Base-by-base conservation (phyloP, 257 asterid genomes). In the Vinca minor region DNA sequence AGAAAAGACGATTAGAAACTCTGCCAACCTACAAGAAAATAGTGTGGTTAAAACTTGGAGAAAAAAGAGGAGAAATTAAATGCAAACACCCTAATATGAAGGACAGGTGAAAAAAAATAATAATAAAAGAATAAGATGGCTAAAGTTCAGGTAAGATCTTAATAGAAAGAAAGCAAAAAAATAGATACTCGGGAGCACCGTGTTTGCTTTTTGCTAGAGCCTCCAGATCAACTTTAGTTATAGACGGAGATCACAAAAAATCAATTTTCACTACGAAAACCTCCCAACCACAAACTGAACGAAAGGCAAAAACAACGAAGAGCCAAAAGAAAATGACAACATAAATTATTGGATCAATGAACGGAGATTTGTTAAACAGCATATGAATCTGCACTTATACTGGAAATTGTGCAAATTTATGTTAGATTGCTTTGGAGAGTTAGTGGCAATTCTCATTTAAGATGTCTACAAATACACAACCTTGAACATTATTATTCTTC, bases 1-100 rank as follows among this genome's bases (percentile, higher is more conserved):
- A 92, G 78, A 89, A 92, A 21, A 88, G 96, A 57, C 98, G 81
- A 73, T 87, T 83, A 13, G 96, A 77, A 46, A 81, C 69, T 82
- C 85, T 89, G 57, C 95, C 96, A 65, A 73, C 91, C 98, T 92
- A 73, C 67, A 79, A 34, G 36, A 61, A 76, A 67, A 23, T 31
- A 56, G 38, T 58, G 38, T 34, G 14, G 58, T 69, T 62, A 72
- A 57, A 44, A 18, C 15, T 12, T 18, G 45, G 62, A 57, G 23
- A 49, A 50, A 12, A 47, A 18, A 25, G 45, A 41, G 23, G 1
- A 35, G 17, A 41, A 53, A 20, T 14, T 45, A 18, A n/a, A 23
- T 12, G 47, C 31, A 54, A 54, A 28, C 32, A 68, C 39, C 11
- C 25, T 46, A 54, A 23, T 5, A 7, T 11, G 38, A 48, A 12